These are phyloP conservation scores for Plasmodium cynomolgi DNA, from an alignment of 169 alveolate species.

Conservation along the genomic window DNA sequence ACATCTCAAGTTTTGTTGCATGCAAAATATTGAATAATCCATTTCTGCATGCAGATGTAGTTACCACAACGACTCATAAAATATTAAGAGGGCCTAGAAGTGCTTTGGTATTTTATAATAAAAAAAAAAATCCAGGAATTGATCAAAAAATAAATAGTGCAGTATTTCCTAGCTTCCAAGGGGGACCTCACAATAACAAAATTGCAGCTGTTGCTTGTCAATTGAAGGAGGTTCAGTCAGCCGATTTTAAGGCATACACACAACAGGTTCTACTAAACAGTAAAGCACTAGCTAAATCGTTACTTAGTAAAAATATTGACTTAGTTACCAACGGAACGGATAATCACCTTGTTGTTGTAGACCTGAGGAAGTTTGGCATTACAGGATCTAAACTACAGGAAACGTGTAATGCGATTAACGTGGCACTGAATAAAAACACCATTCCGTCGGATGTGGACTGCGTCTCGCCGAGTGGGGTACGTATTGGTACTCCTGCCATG, in stretches of 20 bases:
- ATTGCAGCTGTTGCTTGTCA: constrained; percentile 92
- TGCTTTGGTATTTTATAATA: constrained; percentile 93
- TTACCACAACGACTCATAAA: constrained; percentile 98
- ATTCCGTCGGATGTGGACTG: constrained; percentile 89
- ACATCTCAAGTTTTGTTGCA: constrained; percentile 95
- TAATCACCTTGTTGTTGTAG: constrained; percentile 92
- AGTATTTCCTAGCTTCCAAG: constrained; percentile 97
- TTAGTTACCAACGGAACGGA: constrained; percentile 94
- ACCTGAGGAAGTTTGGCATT: constrained; percentile 88
- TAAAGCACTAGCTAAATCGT: constrained; percentile 86
- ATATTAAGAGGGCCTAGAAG: constrained; percentile 97
- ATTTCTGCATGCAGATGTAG: constrained; percentile 94
- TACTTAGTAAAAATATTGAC: constrained; percentile 81
- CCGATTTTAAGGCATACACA: constrained; percentile 83
- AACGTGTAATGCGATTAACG: constrained; percentile 88
- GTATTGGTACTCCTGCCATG: constrained; percentile 96
- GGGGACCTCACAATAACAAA: constrained; percentile 96
- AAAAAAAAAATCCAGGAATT: constrained; percentile 86
- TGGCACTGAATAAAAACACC: constrained; percentile 91
- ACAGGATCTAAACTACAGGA: constrained; percentile 89
- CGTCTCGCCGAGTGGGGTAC: constrained; percentile 92
- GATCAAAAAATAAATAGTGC: constrained; percentile 93
- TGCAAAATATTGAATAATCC: constrained; percentile 93
- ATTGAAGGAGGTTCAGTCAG: constrained; percentile 83
- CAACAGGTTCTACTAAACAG: constrained; percentile 84